Conservation (phyloP, 176 grass and related monocot species). For the Canna indica region DNA sequence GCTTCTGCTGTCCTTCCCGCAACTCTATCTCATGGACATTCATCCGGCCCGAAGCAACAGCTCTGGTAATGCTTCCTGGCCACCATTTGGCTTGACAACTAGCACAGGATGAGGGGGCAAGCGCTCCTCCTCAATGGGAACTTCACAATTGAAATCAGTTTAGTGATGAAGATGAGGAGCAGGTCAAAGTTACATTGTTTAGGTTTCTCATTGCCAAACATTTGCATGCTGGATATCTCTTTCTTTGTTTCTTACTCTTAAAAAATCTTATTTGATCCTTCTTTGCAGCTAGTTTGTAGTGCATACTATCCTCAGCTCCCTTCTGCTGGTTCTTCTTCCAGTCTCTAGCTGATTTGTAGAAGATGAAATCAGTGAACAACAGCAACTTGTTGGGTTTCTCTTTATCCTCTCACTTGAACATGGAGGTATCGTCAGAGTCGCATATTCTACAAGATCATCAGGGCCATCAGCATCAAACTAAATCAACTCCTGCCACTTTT, state of each 20-base stretch:
- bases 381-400: slow-evolving; percentile 85
- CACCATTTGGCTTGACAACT: slow-evolving; percentile 24
- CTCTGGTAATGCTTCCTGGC: slow-evolving; percentile 30
- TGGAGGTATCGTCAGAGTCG: slow-evolving; percentile 33
- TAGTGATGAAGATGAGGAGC: not conserved
- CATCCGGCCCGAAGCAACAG: slow-evolving; percentile 35
- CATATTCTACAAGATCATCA: slow-evolving; percentile 16
- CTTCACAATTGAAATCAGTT: slow-evolving; percentile 25
- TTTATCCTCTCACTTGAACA: slow-evolving; percentile 48
- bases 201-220: not conserved
- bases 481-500: not conserved
- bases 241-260: slow-evolving; percentile 32
- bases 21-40: not conserved
- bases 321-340: not conserved
- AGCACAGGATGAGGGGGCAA: not conserved
- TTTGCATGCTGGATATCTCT: not conserved
- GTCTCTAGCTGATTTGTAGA: not conserved
- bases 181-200: not conserved
- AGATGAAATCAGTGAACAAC: slow-evolving; percentile 38
- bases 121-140: slow-evolving; percentile 25
- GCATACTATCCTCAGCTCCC: no score
- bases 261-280: not conserved
- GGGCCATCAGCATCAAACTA: slow-evolving; percentile 18
- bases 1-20: slow-evolving; percentile 32
- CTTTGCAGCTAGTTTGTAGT: not conserved